Evolutionary conservation across 371 early-diverging fungal genomes (phyloP), one percentile per base, ranked within the genome.

Genomic region (Phascolomyces articulosus): DNA sequence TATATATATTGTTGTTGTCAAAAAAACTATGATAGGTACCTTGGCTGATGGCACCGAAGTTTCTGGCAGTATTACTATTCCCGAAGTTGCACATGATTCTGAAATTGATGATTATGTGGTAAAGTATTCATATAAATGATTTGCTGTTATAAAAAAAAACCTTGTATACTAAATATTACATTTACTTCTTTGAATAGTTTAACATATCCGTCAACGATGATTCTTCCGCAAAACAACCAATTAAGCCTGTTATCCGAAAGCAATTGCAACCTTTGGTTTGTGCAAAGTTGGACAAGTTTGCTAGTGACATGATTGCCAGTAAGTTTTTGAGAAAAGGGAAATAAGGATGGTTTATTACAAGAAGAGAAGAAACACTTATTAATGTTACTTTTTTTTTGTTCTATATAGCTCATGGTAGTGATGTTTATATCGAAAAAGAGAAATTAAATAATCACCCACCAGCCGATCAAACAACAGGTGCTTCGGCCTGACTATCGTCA

Each of bases 11-110:
- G 6, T 34, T 34, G 34, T 11, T 34, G 34, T 34, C 34, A 34
- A 34, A 34, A 34, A 31, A 40, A 38, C n/a, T n/a, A n/a, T n/a
- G n/a, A n/a, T 58, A 86, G 86, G 84, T 54, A 70, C 60, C 11
- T 60, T 71, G 47, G 68, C 75, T 29, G 75, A 83, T 59, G 93
- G 87, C 34, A 82, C 69, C 6, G 70, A 70, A 27, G 87, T 85
- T 10, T 69, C 78, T 10, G 97, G 97, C 10, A 85, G 71, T 49
- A 88, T 96, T 60, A 77, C 77, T 20, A 78, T 96, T 26, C 95
- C 95, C 10, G 97, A 96, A 77, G 89, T 93, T n/a, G 93, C 93
- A 49, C 93, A 95, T 69, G 96, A 95, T 71, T 92, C 94, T 10
- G 90, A 90, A 4, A 31, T 65, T 1, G 90, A 91, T 55, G 94